phyloP scores from a whole-genome alignment of 306 rosid genomes.

The Cercis canadensis region DNA sequence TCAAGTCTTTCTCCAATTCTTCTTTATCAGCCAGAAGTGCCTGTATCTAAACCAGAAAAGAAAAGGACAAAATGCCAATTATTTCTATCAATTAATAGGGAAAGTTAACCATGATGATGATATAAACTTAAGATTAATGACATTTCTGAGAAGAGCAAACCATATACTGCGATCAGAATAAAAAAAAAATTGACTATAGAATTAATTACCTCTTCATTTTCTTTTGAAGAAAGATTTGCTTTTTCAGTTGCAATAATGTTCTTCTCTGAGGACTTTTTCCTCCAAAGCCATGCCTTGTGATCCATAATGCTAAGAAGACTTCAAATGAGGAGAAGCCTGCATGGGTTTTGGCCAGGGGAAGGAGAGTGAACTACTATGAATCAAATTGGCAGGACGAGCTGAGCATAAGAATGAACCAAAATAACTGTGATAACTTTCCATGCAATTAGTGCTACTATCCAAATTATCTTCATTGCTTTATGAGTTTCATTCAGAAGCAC shows the following conservation, averaged over 20 bases:
- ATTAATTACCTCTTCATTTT: slow-evolving; percentile 67
- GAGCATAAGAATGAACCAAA: neutral
- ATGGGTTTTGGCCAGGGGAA: slow-evolving; percentile 3
- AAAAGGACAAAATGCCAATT: neutral
- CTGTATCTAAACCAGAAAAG: slow-evolving; percentile 49
- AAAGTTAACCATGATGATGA: too few relatives aligned
- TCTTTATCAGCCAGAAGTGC: slow-evolving; percentile 71
- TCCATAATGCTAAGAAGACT: slow-evolving; percentile 61
- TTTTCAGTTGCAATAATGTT: slow-evolving; percentile 49
- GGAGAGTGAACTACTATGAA: neutral
- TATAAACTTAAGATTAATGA: slow-evolving; percentile 14
- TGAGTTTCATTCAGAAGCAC: too few relatives aligned
- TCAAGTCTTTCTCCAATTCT: slow-evolving; percentile 69
- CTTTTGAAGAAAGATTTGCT: slow-evolving; percentile 43
- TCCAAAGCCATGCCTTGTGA: slow-evolving; percentile 83
- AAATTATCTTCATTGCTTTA: neutral
- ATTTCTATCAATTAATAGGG: slow-evolving; percentile 6
- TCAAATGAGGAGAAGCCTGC: slow-evolving; percentile 39
- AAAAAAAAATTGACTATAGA: neutral
- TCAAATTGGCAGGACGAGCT: neutral
- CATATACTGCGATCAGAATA: slow-evolving; percentile 18
- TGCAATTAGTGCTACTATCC: neutral
- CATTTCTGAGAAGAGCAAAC: neutral
- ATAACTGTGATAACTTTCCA: neutral
- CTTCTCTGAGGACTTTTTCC: slow-evolving; percentile 81